Evolutionary conservation across 2,329 filamentous ascomycete species (phyloP).

Genomic region (Didymellaceae sp.): DNA sequence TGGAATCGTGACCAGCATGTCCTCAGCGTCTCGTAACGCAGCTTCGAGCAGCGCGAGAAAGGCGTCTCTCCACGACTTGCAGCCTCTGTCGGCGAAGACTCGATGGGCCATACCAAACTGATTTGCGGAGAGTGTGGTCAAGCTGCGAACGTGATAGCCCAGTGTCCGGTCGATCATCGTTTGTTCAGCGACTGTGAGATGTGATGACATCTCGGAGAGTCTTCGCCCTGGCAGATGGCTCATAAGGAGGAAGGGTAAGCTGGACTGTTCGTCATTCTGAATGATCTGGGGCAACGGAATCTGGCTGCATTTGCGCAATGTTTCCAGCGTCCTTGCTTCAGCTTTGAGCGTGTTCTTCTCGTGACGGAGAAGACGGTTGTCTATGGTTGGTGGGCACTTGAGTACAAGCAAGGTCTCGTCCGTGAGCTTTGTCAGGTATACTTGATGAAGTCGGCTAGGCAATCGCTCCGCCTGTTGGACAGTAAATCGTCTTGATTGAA

Average conservation of each 20-base stretch:
- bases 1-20: constrained; percentile 63
- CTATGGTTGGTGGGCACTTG: constrained; percentile 49
- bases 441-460: constrained; percentile 47
- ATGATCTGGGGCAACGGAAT: constrained; percentile 50
- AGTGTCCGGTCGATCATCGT: constrained; percentile 50
- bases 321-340: constrained; percentile 49
- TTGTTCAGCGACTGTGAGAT: constrained; percentile 46
- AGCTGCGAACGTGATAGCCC: constrained; percentile 49
- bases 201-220: constrained; percentile 39
- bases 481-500: constrained; percentile 40
- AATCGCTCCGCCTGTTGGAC: constrained; percentile 47
- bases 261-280: constrained; percentile 39
- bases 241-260: constrained; percentile 44
- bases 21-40: constrained; percentile 63
- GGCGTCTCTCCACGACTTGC: constrained; percentile 59
- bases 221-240: constrained; percentile 43
- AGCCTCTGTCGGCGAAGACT: constrained; percentile 55
- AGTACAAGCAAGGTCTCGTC: constrained; percentile 51
- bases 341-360: constrained; percentile 51
- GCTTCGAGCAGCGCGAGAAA: constrained; percentile 61
- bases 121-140: constrained; percentile 55
- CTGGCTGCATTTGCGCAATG: constrained; percentile 44
- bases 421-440: constrained; percentile 50
- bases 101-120: constrained; percentile 59
- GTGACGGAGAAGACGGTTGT: constrained; percentile 51